Evolutionary conservation across 2,329 filamentous ascomycete species (phyloP).

Genomic region (Penicillium sp.): DNA sequence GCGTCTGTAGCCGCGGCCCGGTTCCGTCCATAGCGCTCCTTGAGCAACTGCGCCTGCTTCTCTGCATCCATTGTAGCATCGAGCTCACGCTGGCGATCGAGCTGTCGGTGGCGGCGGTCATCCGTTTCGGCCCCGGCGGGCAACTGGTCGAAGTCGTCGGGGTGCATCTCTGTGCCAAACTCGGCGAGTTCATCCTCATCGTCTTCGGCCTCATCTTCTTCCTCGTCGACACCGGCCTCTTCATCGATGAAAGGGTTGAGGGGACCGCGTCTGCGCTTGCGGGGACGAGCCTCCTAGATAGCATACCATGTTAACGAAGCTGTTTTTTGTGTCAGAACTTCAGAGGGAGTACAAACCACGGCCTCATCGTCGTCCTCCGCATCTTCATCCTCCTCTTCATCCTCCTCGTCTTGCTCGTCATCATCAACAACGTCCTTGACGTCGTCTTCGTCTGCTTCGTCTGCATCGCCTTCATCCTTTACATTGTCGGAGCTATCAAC

Average conservation of each 20-base stretch:
- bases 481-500: slow-evolving; percentile 48
- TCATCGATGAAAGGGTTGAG: slow-evolving; percentile 92
- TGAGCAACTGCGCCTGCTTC: slow-evolving; percentile 82
- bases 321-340: not conserved
- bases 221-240: slow-evolving; percentile 94
- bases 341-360: slow-evolving; percentile 38
- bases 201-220: slow-evolving; percentile 84
- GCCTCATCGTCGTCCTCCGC: slow-evolving; percentile 56
- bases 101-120: slow-evolving; percentile 87
- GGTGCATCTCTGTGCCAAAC: slow-evolving; percentile 85
- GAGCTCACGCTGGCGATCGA: slow-evolving; percentile 86
- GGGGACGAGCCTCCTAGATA: slow-evolving; percentile 60
- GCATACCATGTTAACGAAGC: slow-evolving; percentile 4
- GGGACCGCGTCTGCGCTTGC: slow-evolving; percentile 73
- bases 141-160: slow-evolving; percentile 79
- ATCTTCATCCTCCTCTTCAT: slow-evolving; percentile 41
- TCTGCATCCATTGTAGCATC: slow-evolving; percentile 88
- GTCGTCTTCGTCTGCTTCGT: slow-evolving; percentile 53
- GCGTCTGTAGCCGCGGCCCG: slow-evolving; percentile 67
- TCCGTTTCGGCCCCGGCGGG: slow-evolving; percentile 75
- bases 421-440: slow-evolving; percentile 59
- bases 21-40: slow-evolving; percentile 82
- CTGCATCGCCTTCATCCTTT: slow-evolving; percentile 34
- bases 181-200: slow-evolving; percentile 84
- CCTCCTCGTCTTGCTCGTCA: slow-evolving; percentile 44